phyloP scores from a whole-genome alignment of 1,284 basidiomycete genomes.

The Microbotryum silenes-acaulis region DNA sequence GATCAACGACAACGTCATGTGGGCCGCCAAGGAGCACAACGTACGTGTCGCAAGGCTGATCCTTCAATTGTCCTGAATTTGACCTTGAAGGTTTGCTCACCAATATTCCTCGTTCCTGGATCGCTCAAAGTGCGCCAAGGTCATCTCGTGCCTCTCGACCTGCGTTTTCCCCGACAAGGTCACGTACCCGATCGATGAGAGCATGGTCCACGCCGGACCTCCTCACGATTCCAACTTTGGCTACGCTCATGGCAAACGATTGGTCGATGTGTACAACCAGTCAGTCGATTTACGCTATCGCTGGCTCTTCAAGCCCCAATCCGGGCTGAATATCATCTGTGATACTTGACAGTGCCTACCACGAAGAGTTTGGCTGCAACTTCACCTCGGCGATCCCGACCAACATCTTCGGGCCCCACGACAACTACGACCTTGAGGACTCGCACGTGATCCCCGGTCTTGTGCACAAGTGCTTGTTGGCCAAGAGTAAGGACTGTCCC shows the following conservation, averaged over 20 bases:
- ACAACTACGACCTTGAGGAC: slow-evolving; percentile 62
- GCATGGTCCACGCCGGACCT: slow-evolving; percentile 75
- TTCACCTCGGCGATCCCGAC: slow-evolving; percentile 89
- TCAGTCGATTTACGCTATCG: slow-evolving; percentile 37
- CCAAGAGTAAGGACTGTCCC: slow-evolving; percentile 56
- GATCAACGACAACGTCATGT: slow-evolving; percentile 83
- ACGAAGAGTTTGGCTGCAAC: slow-evolving; percentile 79
- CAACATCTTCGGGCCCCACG: slow-evolving; percentile 64
- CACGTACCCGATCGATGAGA: slow-evolving; percentile 78
- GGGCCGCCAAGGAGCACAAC: slow-evolving; percentile 57
- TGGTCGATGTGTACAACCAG: slow-evolving; percentile 89
- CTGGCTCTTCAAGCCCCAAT: neutral
- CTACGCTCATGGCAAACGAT: slow-evolving; percentile 83
- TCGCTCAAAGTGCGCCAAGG: slow-evolving; percentile 49
- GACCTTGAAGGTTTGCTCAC: neutral
- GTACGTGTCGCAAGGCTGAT: slow-evolving; percentile 19
- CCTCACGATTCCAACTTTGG: slow-evolving; percentile 86
- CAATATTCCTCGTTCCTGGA: neutral
- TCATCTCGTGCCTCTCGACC: slow-evolving; percentile 78
- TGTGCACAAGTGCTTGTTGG: slow-evolving; percentile 78
- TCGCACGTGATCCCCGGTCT: slow-evolving; percentile 84
- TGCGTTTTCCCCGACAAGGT: slow-evolving; percentile 78
- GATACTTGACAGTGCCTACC: slow-evolving; percentile 59
- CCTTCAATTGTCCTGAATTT: neutral
- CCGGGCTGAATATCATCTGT: neutral